These are phyloP conservation scores for Tulasnella calospora DNA, from an alignment of 768 basidiomycete species.

Conservation along the genomic window DNA sequence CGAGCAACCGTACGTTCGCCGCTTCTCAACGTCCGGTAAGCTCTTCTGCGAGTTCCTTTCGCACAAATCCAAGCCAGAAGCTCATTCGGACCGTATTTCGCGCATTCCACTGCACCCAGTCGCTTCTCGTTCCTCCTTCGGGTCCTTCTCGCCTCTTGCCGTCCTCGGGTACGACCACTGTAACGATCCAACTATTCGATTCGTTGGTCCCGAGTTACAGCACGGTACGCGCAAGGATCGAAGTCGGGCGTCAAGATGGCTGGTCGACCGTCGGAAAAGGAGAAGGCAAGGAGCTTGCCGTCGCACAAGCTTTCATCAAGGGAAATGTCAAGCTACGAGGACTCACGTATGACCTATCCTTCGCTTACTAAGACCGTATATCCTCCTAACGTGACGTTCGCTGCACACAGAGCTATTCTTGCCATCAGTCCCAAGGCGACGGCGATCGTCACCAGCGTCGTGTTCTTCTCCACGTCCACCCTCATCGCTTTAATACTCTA, in stretches of 20 bases:
- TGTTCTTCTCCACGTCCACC: constrained; percentile 26
- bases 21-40: constrained; percentile 62
- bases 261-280: constrained; percentile 69
- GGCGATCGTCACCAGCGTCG: constrained; percentile 4
- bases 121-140: constrained; percentile 59
- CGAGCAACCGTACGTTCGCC: constrained; percentile 58
- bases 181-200: constrained; percentile 60
- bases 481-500: background rate
- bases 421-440: constrained; percentile 1
- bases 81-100: background rate
- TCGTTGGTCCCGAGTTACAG: constrained; percentile 40
- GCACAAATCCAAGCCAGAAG: background rate
- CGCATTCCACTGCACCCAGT: background rate
- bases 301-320: constrained; percentile 55
- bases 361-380: background rate
- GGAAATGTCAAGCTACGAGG: constrained; percentile 64
- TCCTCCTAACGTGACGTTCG: no score
- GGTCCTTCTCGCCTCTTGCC: constrained; percentile 36
- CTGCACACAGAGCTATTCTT: constrained; percentile 13
- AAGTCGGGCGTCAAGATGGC: constrained; percentile 65
- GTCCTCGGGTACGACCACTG: constrained; percentile 39
- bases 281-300: constrained; percentile 66
- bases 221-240: constrained; percentile 53
- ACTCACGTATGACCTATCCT: constrained; percentile 47
- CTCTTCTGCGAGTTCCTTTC: constrained; percentile 24